A percentile compares a stretch with the other conserved stretches of the same genome.
These are phyloP conservation scores for Plectosphaerella cucumerina DNA, from an alignment of 2,329 filamentous ascomycete genomes.

Conservation along the genomic window DNA sequence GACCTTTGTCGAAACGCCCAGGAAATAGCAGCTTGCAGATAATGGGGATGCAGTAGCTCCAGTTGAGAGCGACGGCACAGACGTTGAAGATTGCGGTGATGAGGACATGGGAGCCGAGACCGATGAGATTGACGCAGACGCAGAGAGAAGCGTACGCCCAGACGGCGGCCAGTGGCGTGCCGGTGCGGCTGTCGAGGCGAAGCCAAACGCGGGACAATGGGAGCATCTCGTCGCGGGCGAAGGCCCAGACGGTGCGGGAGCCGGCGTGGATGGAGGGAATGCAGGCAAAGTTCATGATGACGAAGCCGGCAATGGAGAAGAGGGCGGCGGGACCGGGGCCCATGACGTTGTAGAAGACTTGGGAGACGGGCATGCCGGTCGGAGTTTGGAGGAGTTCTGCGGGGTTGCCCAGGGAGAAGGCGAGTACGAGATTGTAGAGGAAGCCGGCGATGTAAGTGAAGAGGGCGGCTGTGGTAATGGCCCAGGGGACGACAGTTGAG, in stretches of 20 bases:
- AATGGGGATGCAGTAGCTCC: slow-evolving; percentile 54
- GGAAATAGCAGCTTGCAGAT: slow-evolving; percentile 43
- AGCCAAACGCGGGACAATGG: slow-evolving; percentile 44
- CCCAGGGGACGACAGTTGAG: slow-evolving; percentile 38
- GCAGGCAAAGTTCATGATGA: slow-evolving; percentile 56
- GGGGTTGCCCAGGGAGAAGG: slow-evolving; percentile 51
- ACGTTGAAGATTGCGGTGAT: slow-evolving; percentile 51
- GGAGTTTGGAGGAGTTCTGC: slow-evolving; percentile 37
- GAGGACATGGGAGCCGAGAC: slow-evolving; percentile 49
- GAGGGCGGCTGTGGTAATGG: slow-evolving; percentile 50
- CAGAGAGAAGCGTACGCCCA: slow-evolving; percentile 52
- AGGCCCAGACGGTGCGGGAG: slow-evolving; percentile 50
- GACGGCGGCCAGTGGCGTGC: slow-evolving; percentile 48
- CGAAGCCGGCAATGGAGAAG: slow-evolving; percentile 51
- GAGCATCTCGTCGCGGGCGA: slow-evolving; percentile 47
- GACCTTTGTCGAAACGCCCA: slow-evolving; percentile 43
- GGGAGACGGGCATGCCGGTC: slow-evolving; percentile 48
- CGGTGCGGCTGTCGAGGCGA: slow-evolving; percentile 41
- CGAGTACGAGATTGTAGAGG: slow-evolving; percentile 54
- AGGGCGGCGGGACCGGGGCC: slow-evolving; percentile 48
- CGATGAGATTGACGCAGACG: slow-evolving; percentile 55
- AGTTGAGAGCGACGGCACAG: slow-evolving; percentile 50
- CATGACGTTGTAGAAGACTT: slow-evolving; percentile 55
- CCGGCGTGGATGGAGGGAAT: slow-evolving; percentile 53
- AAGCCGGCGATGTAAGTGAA: slow-evolving; percentile 53